Percentiles rank a stretch among this genome's conserved stretches.
These are phyloP conservation scores for Parascedosporium putredinis DNA, from an alignment of 2,329 filamentous ascomycete species.

Conservation along the genomic window DNA sequence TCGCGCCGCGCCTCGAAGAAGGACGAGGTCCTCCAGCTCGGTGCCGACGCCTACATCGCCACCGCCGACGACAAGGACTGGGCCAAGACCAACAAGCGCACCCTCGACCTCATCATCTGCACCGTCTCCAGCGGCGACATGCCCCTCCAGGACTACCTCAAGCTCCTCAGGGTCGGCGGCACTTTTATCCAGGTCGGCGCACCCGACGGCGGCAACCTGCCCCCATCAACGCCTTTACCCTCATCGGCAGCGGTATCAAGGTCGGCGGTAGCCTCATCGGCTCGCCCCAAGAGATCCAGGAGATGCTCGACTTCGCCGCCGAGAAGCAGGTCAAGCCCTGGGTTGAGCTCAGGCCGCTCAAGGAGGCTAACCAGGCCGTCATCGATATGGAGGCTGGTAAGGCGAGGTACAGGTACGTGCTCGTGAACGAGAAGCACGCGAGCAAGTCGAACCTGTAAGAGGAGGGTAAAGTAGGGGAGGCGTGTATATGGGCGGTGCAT, in stretches of 20 bases:
- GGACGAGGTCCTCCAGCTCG: constrained; percentile 44
- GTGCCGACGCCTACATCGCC: constrained; percentile 39
- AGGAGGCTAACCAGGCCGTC: constrained; percentile 41
- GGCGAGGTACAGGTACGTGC: constrained; percentile 35
- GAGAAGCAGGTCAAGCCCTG: constrained; percentile 46
- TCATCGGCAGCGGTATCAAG: constrained; percentile 45
- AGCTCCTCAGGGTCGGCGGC: constrained; percentile 47
- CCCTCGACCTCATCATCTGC: constrained; percentile 48
- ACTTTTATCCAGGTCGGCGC: constrained; percentile 53
- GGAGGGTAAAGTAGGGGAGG: neutral
- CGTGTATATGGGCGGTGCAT: too few species aligned
- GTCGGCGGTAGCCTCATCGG: constrained; percentile 38
- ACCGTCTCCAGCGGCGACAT: constrained; percentile 43
- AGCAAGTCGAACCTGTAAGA: neutral
- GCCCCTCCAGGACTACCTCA: constrained; percentile 51
- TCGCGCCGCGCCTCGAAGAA: constrained; percentile 42
- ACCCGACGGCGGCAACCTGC: constrained; percentile 6
- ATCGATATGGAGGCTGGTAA: constrained; percentile 45
- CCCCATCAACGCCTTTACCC: constrained; percentile 36
- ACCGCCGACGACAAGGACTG: constrained; percentile 41
- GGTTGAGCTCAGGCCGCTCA: constrained; percentile 44
- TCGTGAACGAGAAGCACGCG: constrained; percentile 27
- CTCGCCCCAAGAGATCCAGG: constrained; percentile 41
- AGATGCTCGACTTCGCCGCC: constrained; percentile 49
- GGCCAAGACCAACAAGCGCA: constrained; percentile 37